Conservation (phyloP, 257 asterid species). For the Marsdenia floribunda region DNA sequence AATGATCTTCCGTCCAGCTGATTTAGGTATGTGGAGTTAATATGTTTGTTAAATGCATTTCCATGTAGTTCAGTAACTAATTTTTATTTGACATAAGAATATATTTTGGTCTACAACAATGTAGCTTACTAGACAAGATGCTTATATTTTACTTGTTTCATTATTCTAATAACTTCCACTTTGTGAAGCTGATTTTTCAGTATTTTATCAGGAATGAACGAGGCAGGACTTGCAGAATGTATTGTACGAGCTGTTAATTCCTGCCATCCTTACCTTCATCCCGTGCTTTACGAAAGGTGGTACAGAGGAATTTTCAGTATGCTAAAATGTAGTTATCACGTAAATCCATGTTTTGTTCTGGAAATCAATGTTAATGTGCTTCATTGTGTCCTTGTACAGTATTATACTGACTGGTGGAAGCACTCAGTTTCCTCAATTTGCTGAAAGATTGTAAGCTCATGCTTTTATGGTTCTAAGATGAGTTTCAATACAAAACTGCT, state of each 20-base stretch:
- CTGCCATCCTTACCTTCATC: slow-evolving; percentile 90
- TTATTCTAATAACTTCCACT: not conserved
- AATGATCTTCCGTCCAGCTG: slow-evolving; percentile 95
- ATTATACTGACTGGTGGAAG: slow-evolving; percentile 92
- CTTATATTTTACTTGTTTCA: not conserved
- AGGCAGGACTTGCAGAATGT: slow-evolving; percentile 96
- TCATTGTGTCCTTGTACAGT: slow-evolving; percentile 38
- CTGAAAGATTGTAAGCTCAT: slow-evolving; percentile 82
- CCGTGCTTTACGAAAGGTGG: slow-evolving; percentile 88
- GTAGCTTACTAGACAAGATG: not conserved
- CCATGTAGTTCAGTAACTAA: not conserved
- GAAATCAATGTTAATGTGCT: slow-evolving; percentile 15
- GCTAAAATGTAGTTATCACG: not conserved
- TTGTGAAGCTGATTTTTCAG: not conserved
- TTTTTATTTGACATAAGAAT: not conserved
- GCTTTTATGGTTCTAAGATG: slow-evolving; percentile 7
- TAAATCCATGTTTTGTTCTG: not conserved
- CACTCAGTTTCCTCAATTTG: slow-evolving; percentile 84
- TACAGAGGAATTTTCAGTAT: not conserved
- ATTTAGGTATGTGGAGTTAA: slow-evolving; percentile 54
- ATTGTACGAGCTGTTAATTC: slow-evolving; percentile 79
- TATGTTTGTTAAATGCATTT: slow-evolving; percentile 8
- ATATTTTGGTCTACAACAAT: not conserved
- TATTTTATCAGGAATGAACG: slow-evolving; percentile 72
- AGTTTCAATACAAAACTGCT: slow-evolving; percentile 1